Evolutionary conservation across 805 yeast species (phyloP).

Genomic region (Kluyveromyces nonfermentans): DNA sequence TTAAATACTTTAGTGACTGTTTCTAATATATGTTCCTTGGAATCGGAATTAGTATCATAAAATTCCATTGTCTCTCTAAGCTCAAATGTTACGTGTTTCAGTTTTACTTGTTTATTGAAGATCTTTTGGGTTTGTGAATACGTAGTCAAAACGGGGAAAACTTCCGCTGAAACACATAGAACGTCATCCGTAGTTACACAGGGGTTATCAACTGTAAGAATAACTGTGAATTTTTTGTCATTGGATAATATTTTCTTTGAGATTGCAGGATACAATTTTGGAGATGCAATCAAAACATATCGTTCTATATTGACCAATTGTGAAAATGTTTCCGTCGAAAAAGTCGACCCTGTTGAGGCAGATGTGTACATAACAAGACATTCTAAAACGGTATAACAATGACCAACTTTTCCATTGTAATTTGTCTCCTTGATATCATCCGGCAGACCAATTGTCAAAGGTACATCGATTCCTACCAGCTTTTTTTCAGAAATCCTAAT

Average conservation of each 20-base stretch:
- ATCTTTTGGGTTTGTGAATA: constrained; percentile 9
- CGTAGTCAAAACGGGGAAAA: constrained; percentile 32
- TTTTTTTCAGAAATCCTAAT: constrained; percentile 33
- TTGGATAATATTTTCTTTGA: constrained; percentile 35
- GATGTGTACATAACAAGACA: constrained; percentile 17
- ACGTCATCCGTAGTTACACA: constrained; percentile 53
- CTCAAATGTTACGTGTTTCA: constrained; percentile 40
- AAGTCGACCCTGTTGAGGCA: not conserved
- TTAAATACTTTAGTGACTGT: constrained; percentile 26
- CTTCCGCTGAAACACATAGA: constrained; percentile 31
- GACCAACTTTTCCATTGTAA: constrained; percentile 37
- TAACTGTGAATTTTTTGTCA: constrained; percentile 41
- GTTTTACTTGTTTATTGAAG: constrained; percentile 27
- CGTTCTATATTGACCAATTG: constrained; percentile 41
- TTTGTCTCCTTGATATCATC: constrained; percentile 47
- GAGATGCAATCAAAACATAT: constrained; percentile 49
- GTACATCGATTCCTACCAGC: constrained; percentile 48
- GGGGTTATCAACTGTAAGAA: constrained; percentile 39
- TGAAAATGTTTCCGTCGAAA: constrained; percentile 11
- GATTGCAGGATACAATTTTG: constrained; percentile 45
- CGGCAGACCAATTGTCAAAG: constrained; percentile 47
- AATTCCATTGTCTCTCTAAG: constrained; percentile 46
- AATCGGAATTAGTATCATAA: constrained; percentile 37
- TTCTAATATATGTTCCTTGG: constrained; percentile 35
- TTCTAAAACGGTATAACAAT: constrained; percentile 38